phyloP scores from a whole-genome alignment of 345 rosid genomes.

The Citrus maxima region DNA sequence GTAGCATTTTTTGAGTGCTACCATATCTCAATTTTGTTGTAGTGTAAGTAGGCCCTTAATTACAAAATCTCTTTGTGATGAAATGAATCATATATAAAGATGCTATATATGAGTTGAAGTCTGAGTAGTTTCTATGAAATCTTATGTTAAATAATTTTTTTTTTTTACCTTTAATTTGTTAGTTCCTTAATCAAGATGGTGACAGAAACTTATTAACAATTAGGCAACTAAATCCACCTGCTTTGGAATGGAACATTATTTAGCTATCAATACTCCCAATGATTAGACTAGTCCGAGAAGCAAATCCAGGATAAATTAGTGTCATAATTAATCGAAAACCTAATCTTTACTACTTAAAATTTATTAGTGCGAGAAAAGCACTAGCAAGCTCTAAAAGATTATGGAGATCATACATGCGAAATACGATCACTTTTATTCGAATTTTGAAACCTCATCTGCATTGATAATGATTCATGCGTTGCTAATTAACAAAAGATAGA shows the following conservation, averaged over 20 bases:
- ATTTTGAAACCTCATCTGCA: neutral
- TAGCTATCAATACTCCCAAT: neutral
- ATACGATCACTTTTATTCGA: neutral
- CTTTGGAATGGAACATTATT: slow-evolving; percentile 38
- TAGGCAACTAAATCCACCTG: slow-evolving; percentile 40
- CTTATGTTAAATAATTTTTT: neutral
- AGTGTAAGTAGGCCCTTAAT: neutral
- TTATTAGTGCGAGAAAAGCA: neutral
- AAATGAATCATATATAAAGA: slow-evolving; percentile 4
- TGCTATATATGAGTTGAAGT: slow-evolving; percentile 16
- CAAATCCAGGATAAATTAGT: neutral
- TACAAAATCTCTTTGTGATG: neutral
- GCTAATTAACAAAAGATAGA: neutral
- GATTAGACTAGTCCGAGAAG: neutral
- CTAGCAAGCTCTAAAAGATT: neutral
- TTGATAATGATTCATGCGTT: neutral
- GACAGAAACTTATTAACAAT: slow-evolving; percentile 26
- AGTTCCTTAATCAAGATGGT: slow-evolving; percentile 22
- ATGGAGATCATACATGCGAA: neutral
- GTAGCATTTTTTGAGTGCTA: too few relatives aligned
- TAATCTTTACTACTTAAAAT: neutral
- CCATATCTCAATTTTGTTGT: too few relatives aligned
- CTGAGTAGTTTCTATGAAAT: slow-evolving; percentile 16
- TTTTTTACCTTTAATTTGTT: neutral
- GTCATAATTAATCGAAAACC: neutral